Evolutionary conservation across 495 filamentous ascomycete species (phyloP), one percentile per base, ranked within the genome.

Genomic region (Gamarada debralockiae): DNA sequence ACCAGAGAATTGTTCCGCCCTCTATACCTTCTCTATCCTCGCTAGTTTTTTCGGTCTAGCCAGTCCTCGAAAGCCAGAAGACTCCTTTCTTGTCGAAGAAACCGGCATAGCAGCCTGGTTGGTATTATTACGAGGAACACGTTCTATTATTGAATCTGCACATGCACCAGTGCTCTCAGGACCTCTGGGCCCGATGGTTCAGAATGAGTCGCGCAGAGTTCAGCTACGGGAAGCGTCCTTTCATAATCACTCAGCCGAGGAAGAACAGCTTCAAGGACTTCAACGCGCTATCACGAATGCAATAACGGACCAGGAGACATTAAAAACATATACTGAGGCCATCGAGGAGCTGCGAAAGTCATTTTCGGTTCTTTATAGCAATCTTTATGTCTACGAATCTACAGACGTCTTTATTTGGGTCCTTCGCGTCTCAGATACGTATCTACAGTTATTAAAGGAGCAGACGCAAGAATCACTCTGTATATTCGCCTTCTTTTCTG

Each of bases 21-120:
- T 76, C 1, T 70, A 78, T 50, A 72, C 73, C n/a, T 76, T 79
- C 50, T 73, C 75, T 21, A 68, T 73, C 31, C 64, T 80, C 20
- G 75, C 72, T 10, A 74, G 69, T 7, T 65, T 74, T 1, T 70
- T 78, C 38, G 65, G 70, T 36, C 70, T 80, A 39, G 72, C 71
- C 5, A 65, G 73, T 13, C 68, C 76, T 5, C 61, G 62, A 24
- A 56, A 72, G 2, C 61, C 64, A 1, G 63, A 69, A n/a, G 57
- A 67, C 31, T 64, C 69, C 3, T 56, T 76, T 5, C 40, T 72
- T 10, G 55, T 68, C 39, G 65, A 68, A n/a, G 50, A 63, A 2
- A 62, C 62, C 12, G 60, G 58, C 5, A 56, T 71, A 25, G 62
- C 71, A 1, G 66, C 70, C 15, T 75, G 72, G 71, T 58, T 67